Evolutionary conservation across 805 yeast genomes (phyloP).

Genomic region (Kuraishia borneana): DNA sequence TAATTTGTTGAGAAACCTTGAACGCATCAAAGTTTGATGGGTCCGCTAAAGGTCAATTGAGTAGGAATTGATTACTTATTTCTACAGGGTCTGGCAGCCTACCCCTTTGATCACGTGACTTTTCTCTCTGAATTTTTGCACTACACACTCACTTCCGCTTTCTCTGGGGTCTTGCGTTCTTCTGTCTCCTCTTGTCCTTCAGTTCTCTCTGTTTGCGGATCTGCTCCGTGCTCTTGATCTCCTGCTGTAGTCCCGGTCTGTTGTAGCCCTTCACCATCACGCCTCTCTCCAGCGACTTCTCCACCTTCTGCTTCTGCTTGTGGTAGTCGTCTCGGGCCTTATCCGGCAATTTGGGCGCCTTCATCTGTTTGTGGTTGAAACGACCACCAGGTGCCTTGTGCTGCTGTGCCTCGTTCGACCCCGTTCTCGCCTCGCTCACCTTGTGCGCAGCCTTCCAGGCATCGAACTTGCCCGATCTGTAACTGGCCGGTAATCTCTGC

Average conservation of each 20-base stretch:
- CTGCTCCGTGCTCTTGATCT: conserved; percentile 57
- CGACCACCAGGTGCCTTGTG: conserved; percentile 27
- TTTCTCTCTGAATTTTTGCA: not conserved
- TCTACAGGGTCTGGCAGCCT: not conserved
- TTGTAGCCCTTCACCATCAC: conserved; percentile 53
- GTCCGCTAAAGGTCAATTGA: not conserved
- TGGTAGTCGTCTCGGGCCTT: conserved; percentile 79
- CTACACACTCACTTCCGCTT: conserved; percentile 17
- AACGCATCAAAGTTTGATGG: conserved; percentile 2
- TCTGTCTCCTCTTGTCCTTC: conserved; percentile 65
- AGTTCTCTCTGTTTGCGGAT: conserved; percentile 66
- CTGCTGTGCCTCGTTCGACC: conserved; percentile 33
- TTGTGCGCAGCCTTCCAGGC: conserved; percentile 77
- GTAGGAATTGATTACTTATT: not conserved
- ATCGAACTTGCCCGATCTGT: conserved; percentile 83
- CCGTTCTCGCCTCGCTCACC: conserved; percentile 37
- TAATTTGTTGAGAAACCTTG: conserved; percentile 2
- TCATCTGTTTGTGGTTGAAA: conserved; percentile 62
- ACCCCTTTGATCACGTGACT: not conserved
- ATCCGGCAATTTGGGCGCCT: conserved; percentile 89
- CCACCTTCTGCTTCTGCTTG: conserved; percentile 71
- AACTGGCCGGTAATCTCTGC: conserved; percentile 82
- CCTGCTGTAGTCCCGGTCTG: conserved; percentile 39
- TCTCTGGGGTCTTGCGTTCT: conserved; percentile 72
- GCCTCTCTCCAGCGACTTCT: conserved; percentile 71